These are phyloP conservation scores for Gastrolobium bilobum DNA, from an alignment of 306 rosid genomes.

Conservation along the genomic window DNA sequence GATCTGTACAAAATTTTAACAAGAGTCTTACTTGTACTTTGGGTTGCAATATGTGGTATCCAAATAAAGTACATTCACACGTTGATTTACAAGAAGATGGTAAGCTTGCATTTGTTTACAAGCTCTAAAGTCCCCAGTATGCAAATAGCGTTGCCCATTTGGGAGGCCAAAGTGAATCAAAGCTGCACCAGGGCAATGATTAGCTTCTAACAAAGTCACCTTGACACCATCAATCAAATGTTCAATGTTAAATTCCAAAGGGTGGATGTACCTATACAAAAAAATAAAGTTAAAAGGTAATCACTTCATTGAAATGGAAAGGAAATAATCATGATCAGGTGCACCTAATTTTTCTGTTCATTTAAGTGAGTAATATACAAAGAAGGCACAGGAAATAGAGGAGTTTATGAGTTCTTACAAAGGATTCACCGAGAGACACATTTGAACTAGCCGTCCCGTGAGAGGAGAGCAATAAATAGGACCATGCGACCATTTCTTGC, in stretches of 20 bases:
- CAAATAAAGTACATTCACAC: slow-evolving; percentile 62
- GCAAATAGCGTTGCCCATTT: slow-evolving; percentile 62
- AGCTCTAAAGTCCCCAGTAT: slow-evolving; percentile 70
- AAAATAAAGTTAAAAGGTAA: slow-evolving; percentile 21
- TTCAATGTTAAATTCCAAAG: slow-evolving; percentile 58
- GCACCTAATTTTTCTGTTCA: neutral
- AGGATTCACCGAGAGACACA: slow-evolving; percentile 64
- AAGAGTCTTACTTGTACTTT: slow-evolving; percentile 60
- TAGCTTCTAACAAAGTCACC: slow-evolving; percentile 67
- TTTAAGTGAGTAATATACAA: slow-evolving; percentile 20
- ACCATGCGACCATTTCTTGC: slow-evolving; percentile 70
- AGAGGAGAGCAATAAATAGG: slow-evolving; percentile 67
- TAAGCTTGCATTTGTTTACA: slow-evolving; percentile 58
- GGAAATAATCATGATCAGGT: slow-evolving; percentile 15
- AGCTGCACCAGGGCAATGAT: slow-evolving; percentile 73
- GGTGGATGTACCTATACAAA: slow-evolving; percentile 55
- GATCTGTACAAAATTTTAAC: slow-evolving; percentile 1
- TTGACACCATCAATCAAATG: slow-evolving; percentile 56
- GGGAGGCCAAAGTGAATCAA: slow-evolving; percentile 61
- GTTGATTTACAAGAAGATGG: slow-evolving; percentile 53
- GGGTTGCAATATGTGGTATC: slow-evolving; percentile 73
- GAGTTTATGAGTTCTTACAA: slow-evolving; percentile 50
- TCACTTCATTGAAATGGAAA: slow-evolving; percentile 31
- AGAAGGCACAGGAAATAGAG: slow-evolving; percentile 14
- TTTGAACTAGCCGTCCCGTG: slow-evolving; percentile 58